Percentiles rank a stretch among this genome's conserved stretches.
Evolutionary conservation across 345 rosid species (phyloP).

Genomic region (Gossypium australe): DNA sequence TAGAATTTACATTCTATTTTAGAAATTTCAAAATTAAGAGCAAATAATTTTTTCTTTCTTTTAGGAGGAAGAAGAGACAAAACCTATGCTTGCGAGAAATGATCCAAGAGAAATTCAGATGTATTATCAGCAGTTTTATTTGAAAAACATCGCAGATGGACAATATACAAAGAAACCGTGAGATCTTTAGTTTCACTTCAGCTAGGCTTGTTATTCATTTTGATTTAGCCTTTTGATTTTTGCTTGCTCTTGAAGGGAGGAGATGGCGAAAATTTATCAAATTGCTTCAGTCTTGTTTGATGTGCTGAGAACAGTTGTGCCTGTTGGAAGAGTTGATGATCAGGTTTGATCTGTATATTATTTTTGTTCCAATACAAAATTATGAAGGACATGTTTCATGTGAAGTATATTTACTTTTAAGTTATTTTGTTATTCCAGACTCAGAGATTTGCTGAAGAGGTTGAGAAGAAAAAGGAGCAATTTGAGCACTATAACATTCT

Average conservation of each 20-base stretch:
- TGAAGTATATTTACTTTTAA: conserved; percentile 11
- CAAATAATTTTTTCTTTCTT: conserved; percentile 16
- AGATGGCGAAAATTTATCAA: conserved; percentile 82
- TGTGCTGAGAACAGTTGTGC: conserved; percentile 65
- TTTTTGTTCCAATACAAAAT: conserved; percentile 1
- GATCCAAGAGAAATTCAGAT: conserved; percentile 67
- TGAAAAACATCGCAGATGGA: conserved; percentile 49
- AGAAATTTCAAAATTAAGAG: not conserved
- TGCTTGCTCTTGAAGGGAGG: conserved; percentile 60
- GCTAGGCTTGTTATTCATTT: conserved; percentile 16
- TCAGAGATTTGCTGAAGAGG: conserved; percentile 49
- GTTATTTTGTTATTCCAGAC: conserved; percentile 41
- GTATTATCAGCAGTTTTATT: conserved; percentile 65
- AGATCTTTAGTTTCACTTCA: conserved; percentile 28
- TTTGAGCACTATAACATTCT: conserved; percentile 78
- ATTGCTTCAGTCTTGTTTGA: conserved; percentile 85
- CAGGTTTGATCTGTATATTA: conserved; percentile 41
- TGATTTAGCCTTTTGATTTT: conserved; percentile 13
- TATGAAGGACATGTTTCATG: conserved; percentile 7
- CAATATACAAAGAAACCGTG: conserved; percentile 67
- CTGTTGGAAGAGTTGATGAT: conserved; percentile 36
- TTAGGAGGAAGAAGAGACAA: conserved; percentile 61
- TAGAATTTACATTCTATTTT: not conserved
- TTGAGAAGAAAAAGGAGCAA: conserved; percentile 53
- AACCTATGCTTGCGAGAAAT: conserved; percentile 30